Evolutionary conservation across 805 yeast species (phyloP).

Genomic region (Spathaspora arborariae): DNA sequence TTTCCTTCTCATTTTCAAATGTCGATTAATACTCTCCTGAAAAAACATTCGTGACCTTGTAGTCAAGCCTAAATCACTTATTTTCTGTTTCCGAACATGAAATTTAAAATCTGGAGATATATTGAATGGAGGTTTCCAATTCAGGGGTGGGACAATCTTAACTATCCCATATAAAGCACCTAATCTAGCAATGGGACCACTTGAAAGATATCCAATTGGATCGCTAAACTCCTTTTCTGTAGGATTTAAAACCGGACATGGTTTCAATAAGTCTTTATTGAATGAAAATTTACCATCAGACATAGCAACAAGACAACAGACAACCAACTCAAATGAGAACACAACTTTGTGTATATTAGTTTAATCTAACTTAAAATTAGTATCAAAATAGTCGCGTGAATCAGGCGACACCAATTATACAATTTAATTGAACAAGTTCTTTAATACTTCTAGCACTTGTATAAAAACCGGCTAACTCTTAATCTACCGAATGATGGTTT

Average conservation of each 20-base stretch:
- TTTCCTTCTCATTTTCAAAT: constrained; percentile 42
- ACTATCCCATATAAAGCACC: constrained; percentile 51
- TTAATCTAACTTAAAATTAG: background rate
- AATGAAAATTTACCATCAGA: background rate
- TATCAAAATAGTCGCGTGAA: constrained; percentile 5
- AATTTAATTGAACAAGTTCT: background rate
- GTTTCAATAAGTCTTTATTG: constrained; percentile 15
- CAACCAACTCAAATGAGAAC: background rate
- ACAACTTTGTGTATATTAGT: background rate
- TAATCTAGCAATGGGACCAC: constrained; percentile 32
- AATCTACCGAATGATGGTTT: background rate
- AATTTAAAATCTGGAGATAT: constrained; percentile 55
- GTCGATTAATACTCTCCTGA: constrained; percentile 57
- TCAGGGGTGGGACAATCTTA: constrained; percentile 48
- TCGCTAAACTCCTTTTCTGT: constrained; percentile 40
- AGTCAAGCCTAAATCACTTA: constrained; percentile 59
- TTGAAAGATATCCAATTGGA: constrained; percentile 48
- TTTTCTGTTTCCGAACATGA: constrained; percentile 63
- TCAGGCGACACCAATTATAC: constrained; percentile 3
- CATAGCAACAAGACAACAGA: background rate
- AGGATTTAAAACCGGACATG: constrained; percentile 50
- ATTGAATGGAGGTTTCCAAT: constrained; percentile 56
- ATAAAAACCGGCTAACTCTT: background rate
- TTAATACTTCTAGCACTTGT: background rate
- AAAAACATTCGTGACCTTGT: constrained; percentile 64